These are phyloP conservation scores for Stagonosporopsis cucurbitacearum DNA, from an alignment of 2,329 filamentous ascomycete genomes.

Conservation along the genomic window DNA sequence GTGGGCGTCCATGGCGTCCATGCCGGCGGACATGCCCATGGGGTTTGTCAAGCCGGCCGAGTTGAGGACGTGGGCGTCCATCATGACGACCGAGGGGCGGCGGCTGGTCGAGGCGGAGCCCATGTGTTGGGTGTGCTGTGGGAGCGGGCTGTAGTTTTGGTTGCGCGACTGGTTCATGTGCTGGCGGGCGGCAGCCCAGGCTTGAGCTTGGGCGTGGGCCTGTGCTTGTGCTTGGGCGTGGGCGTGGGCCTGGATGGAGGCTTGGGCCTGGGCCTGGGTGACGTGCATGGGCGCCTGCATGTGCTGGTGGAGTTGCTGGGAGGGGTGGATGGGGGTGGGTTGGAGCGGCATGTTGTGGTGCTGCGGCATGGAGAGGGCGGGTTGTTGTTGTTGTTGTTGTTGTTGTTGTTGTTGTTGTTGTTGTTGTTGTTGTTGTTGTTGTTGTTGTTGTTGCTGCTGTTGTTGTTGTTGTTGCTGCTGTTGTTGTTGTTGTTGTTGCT, in stretches of 20 bases:
- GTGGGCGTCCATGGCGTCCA: conserved; percentile 44
- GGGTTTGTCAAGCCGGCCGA: conserved; percentile 20
- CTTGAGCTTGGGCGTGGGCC: conserved; percentile 35
- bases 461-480: too few species aligned
- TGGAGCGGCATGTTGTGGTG: conserved; percentile 35
- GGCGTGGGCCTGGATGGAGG: conserved; percentile 34
- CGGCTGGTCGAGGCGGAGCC: conserved; percentile 42
- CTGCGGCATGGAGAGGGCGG: conserved; percentile 17
- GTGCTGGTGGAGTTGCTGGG: conserved; percentile 33
- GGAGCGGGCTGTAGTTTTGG: conserved; percentile 38
- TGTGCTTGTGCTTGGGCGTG: conserved; percentile 39
- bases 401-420: too few species aligned
- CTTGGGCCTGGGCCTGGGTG: conserved; percentile 38
- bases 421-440: too few species aligned
- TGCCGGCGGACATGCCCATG: conserved; percentile 36
- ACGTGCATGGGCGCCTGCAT: conserved; percentile 39
- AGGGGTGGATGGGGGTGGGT: conserved; percentile 39
- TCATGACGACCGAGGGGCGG: conserved; percentile 38
- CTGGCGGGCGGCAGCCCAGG: conserved; percentile 44
- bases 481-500: too few species aligned
- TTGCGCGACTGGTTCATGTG: conserved; percentile 48
- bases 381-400: conserved; percentile 25
- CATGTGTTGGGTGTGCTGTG: conserved; percentile 36
- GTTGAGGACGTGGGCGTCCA: conserved; percentile 39
- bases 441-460: too few species aligned